Base-by-base conservation (phyloP, 2,329 filamentous ascomycete species). In the Neodidymelliopsis sp. region DNA sequence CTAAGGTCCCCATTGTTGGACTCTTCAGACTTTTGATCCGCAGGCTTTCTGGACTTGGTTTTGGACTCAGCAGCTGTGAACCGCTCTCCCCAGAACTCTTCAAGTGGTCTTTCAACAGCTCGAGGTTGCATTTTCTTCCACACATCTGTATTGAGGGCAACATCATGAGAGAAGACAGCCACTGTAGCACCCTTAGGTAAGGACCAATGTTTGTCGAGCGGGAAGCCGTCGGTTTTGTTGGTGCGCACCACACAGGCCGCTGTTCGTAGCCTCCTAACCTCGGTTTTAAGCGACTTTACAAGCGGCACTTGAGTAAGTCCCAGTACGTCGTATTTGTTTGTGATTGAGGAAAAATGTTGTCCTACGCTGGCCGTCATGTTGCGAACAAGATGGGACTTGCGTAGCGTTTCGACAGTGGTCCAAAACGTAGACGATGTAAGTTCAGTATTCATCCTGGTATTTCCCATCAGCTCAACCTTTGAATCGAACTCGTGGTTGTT, bases 81-180 rank as follows among this genome's bases (percentile, higher is more conserved):
- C 0, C 66, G 55, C 38, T 66, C 65, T 7, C 63, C 50, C 59
- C 63, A 69, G 29, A 66, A 70, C 7, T 63, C 56, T 9, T 62
- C 52, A 7, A 70, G 51, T 7, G 65, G 62, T 23, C 19, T 54
- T 11, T 59, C 44, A 1, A 60, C 34, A 2, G 54, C 50, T 18
- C 33, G 43, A 4, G 61, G 55, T 23, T 60, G 58, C 0, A 54
- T 45, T 11, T 60, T 56, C 20, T 52, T 48, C 68, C 67, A 71
- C 2, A 54, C 39, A 20, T 58, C 30, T 1, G 48, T 47, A 31
- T 71, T 61, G 10, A 66, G 37, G 4, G 58, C 59, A n/a, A 66
- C 23, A 15, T 63, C 59, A 6, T 62, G 65, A 7, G 60, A 65
- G 30, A 66, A 63, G 9, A 59, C 44, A 2, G 63, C 15, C 10